These are phyloP conservation scores for Dendrobium nobile DNA, from an alignment of 106 monocot genomes.

Conservation along the genomic window DNA sequence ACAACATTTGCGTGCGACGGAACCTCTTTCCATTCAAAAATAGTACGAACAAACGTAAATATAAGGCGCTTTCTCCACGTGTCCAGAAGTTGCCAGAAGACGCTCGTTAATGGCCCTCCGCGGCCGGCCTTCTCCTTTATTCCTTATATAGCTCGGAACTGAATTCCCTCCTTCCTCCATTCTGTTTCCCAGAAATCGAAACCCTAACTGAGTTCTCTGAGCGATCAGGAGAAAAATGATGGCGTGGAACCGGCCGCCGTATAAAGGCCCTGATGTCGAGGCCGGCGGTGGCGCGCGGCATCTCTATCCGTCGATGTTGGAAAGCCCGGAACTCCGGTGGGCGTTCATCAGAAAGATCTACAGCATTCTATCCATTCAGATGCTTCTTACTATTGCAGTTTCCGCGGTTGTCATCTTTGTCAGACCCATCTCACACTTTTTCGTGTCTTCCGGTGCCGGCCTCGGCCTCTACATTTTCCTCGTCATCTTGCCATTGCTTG, in stretches of 20 bases:
- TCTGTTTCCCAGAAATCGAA: not conserved
- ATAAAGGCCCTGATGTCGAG: slow-evolving; percentile 44
- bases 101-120: too few relatives aligned
- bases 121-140: too few relatives aligned
- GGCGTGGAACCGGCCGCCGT: slow-evolving; percentile 11
- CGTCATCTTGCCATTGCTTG: slow-evolving; percentile 54
- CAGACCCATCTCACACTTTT: slow-evolving; percentile 56
- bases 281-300: slow-evolving; percentile 27
- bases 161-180: not conserved
- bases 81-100: too few relatives aligned
- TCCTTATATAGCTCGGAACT: not conserved
- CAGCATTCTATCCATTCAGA: slow-evolving; percentile 63
- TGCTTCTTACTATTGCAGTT: slow-evolving; percentile 61
- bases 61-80: too few relatives aligned
- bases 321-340: slow-evolving; percentile 77
- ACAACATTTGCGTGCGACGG: too few relatives aligned
- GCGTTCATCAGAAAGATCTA: slow-evolving; percentile 86
- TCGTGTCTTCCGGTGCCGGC: slow-evolving; percentile 51
- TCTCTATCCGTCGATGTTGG: slow-evolving; percentile 80
- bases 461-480: slow-evolving; percentile 69
- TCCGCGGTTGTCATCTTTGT: slow-evolving; percentile 59
- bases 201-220: not conserved
- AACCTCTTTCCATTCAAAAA: too few relatives aligned
- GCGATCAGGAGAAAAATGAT: not conserved
- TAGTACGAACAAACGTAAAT: too few relatives aligned